Conservation (phyloP, 179 eudicot genomes). For the Amaranthus tricolor region DNA sequence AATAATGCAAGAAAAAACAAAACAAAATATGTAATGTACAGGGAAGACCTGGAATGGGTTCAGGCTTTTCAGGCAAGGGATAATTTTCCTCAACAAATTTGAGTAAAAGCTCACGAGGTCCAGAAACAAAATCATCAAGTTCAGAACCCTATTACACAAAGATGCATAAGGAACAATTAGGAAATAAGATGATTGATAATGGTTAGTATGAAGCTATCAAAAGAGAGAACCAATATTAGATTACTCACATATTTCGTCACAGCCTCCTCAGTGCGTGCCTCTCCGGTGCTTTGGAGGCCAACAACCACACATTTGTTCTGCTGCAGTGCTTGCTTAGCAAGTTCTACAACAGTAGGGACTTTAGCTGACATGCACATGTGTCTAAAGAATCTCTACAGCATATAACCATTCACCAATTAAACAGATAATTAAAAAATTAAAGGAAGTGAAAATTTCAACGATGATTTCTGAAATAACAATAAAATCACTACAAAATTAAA, state of each 20-base stretch:
- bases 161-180: not conserved
- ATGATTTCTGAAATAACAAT: constrained; percentile 6
- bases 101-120: constrained; percentile 96
- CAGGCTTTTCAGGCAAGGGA: constrained; percentile 95
- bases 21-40: constrained; percentile 2
- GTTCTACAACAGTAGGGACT: constrained; percentile 82
- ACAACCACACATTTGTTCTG: constrained; percentile 81
- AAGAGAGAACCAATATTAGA: constrained; percentile 13
- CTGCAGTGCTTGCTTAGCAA: constrained; percentile 71
- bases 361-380: constrained; percentile 99
- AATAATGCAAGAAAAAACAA: not conserved
- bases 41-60: constrained; percentile 62
- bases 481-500: not conserved
- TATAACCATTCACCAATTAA: constrained; percentile 29
- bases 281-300: constrained; percentile 99
- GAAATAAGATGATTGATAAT: constrained; percentile 1
- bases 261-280: constrained; percentile 98
- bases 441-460: not conserved
- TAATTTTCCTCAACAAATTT: constrained; percentile 98
- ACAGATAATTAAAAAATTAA: not conserved
- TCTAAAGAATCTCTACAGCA: constrained; percentile 88
- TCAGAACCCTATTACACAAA: constrained; percentile 67
- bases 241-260: constrained; percentile 82
- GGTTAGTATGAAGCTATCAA: not conserved
- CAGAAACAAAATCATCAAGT: constrained; percentile 97